Evolutionary conservation across 1,284 basidiomycete genomes (phyloP).

Genomic region (Fomitopsis schrenkii): DNA sequence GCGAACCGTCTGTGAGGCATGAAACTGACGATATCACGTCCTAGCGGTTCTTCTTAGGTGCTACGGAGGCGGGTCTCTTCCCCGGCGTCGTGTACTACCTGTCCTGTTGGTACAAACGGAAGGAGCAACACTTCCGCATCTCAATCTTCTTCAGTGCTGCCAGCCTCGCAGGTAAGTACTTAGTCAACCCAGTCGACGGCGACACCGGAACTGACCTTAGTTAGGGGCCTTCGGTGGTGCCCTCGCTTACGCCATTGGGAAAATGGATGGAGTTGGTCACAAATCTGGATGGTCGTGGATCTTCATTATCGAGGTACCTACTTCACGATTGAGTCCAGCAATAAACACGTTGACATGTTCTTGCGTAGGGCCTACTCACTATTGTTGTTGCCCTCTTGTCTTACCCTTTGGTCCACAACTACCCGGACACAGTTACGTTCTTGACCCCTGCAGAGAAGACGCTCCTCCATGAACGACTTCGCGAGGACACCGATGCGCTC

Average conservation of each 20-base stretch:
- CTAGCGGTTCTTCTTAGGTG: slow-evolving; percentile 48
- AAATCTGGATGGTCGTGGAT: slow-evolving; percentile 59
- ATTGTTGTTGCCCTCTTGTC: slow-evolving; percentile 31
- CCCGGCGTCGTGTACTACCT: slow-evolving; percentile 48
- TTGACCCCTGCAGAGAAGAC: slow-evolving; percentile 27
- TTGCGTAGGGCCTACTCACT: slow-evolving; percentile 42
- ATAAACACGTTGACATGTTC: slow-evolving; percentile 50
- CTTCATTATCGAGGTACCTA: slow-evolving; percentile 43
- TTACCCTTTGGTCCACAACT: slow-evolving; percentile 34
- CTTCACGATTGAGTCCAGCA: slow-evolving; percentile 37
- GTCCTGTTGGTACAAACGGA: slow-evolving; percentile 32
- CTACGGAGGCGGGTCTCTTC: slow-evolving; percentile 42
- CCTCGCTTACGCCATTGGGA: slow-evolving; percentile 50
- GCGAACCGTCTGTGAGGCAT: neutral
- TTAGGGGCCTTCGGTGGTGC: slow-evolving; percentile 32
- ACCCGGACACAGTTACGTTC: slow-evolving; percentile 29
- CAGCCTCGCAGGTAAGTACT: slow-evolving; percentile 42
- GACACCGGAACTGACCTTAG: slow-evolving; percentile 9
- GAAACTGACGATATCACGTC: slow-evolving; percentile 13
- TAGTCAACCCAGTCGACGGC: neutral
- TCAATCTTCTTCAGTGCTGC: slow-evolving; percentile 52
- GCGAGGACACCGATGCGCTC: slow-evolving; percentile 18
- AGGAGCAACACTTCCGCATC: slow-evolving; percentile 14
- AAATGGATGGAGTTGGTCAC: slow-evolving; percentile 46
- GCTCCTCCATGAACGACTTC: slow-evolving; percentile 30